phyloP scores from a whole-genome alignment of 2,329 filamentous ascomycete genomes.

The Leptographium lundbergii region DNA sequence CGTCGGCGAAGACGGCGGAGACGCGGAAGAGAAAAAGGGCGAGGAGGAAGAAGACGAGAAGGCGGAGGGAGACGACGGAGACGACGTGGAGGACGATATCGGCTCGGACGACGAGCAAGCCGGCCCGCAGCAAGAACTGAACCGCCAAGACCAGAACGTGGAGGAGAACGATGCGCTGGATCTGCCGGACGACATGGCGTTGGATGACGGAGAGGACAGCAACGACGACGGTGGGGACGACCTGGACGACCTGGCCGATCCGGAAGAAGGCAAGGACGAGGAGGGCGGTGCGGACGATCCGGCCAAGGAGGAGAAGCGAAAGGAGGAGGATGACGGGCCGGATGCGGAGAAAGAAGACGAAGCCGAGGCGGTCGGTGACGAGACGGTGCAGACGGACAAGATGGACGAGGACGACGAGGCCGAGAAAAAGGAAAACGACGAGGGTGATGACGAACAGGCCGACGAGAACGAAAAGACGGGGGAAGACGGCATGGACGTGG shows the following conservation, averaged over 20 bases:
- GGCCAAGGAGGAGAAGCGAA: conserved; percentile 63
- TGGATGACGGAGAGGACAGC: conserved; percentile 57
- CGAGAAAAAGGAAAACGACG: conserved; percentile 34
- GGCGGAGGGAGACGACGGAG: conserved; percentile 24
- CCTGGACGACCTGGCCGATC: conserved; percentile 35
- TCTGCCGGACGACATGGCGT: conserved; percentile 76
- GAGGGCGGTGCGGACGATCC: conserved; percentile 72
- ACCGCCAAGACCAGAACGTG: conserved; percentile 58
- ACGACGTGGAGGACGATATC: conserved; percentile 43
- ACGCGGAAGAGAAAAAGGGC: conserved; percentile 45
- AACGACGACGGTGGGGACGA: conserved; percentile 38
- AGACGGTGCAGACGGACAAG: conserved; percentile 32
- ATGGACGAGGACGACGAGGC: conserved; percentile 29
- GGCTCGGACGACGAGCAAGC: conserved; percentile 47
- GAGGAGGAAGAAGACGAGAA: conserved; percentile 33
- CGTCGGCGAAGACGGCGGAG: conserved; percentile 37
- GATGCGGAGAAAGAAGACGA: conserved; percentile 29
- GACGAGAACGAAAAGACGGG: conserved; percentile 33
- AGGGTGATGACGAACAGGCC: conserved; percentile 30
- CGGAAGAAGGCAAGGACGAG: conserved; percentile 67
- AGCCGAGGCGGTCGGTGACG: conserved; percentile 27
- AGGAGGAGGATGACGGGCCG: conserved; percentile 30
- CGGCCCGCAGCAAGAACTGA: conserved; percentile 41
- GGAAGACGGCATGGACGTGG: conserved; percentile 32
- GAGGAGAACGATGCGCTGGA: conserved; percentile 74